Evolutionary conservation across 2,329 filamentous ascomycete species (phyloP), one percentile per base, ranked within the genome.

Genomic region (Pseudocercospora musae): DNA sequence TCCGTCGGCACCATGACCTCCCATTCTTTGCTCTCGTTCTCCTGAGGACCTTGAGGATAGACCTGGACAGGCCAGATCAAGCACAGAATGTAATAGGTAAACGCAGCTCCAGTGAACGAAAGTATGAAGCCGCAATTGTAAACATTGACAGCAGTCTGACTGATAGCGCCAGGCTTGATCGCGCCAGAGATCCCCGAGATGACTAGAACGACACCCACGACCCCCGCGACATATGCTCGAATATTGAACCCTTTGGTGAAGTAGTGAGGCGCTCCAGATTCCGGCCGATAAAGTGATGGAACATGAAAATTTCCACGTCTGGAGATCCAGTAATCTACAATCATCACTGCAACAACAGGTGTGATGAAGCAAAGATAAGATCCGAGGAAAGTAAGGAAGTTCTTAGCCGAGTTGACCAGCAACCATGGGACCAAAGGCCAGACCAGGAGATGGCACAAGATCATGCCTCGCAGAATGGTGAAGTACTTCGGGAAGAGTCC

Each of bases 341-440:
- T 75, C 69, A 78, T 76, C 42, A 73, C 70, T 7, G 72, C 73
- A 40, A 71, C 72, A 5, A 80, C 72, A 0, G 79, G 79, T 56
- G 74, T 75, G 62, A 80, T 65, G 68, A 81, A 80, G 54, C 78
- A 74, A 7, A 73, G 72, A 62, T 80, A 80, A 1, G 72, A 75
- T 5, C 74, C 74, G 0, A 81, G 67, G 64, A 81, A 81, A 4
- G 77, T 80, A 1, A 80, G 66, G 63, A 81, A 79, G 10, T 72
- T 73, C 11, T 70, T 64, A 0, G 79, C 79, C 1, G 71, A 77
- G 25, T 73, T 72, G 52, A 81, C 72, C 2, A 82, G 72, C 44
- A 78, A 73, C 79, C 79, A 81, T 0, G 79, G 79, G 11, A 78
- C 73, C 5, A 78, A 69, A 0, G 73, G 68, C 6, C 73, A 69